These are phyloP conservation scores for Populus davidiana DNA, from an alignment of 345 rosid species.

Conservation along the genomic window DNA sequence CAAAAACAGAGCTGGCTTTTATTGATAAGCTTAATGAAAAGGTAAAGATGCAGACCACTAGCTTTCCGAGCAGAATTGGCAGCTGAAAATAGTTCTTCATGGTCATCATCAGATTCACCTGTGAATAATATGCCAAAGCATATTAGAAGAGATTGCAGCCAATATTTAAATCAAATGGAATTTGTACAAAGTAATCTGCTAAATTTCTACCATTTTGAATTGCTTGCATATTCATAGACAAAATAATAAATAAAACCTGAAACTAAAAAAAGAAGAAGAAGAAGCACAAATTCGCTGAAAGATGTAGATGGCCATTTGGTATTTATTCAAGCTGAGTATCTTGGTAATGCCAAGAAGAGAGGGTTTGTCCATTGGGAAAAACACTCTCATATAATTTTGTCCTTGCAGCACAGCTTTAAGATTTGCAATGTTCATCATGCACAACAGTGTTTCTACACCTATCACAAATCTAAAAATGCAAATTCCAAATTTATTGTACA, in stretches of 20 bases:
- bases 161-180: conserved; percentile 4
- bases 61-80: conserved; percentile 76
- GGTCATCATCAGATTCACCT: conserved; percentile 91
- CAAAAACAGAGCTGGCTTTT: not conserved
- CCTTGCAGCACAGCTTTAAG: not conserved
- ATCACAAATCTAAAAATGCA: not conserved
- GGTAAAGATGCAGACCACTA: conserved; percentile 46
- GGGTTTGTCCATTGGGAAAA: not conserved
- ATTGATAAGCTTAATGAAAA: conserved; percentile 1
- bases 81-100: conserved; percentile 75
- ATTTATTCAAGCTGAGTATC: not conserved
- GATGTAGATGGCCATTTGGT: not conserved
- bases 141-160: conserved; percentile 3
- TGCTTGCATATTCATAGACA: not conserved
- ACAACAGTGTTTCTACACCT: not conserved
- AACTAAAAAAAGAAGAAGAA: not conserved
- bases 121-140: conserved; percentile 23
- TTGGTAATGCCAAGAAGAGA: not conserved
- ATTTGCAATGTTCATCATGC: not conserved
- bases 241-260: not conserved
- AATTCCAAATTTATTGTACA: not conserved
- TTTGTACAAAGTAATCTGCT: not conserved
- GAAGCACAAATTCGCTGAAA: not conserved
- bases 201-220: not conserved
- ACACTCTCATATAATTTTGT: not conserved